Conservation (phyloP, 2,329 filamentous ascomycete species). For the Periconia macrospinosa region DNA sequence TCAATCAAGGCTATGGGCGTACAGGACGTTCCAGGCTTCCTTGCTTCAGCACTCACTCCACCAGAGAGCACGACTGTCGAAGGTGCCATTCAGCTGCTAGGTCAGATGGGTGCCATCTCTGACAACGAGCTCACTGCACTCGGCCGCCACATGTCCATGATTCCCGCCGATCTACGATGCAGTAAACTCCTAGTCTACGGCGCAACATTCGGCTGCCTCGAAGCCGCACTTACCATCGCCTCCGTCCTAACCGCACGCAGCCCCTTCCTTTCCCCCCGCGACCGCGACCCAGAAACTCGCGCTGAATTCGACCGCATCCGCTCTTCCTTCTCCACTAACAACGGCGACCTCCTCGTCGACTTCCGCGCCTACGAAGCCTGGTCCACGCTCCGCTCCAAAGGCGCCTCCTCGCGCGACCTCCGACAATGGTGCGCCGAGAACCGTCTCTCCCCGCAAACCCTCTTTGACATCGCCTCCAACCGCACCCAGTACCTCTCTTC, state of each 20-base stretch:
- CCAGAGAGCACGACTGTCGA: constrained; percentile 84
- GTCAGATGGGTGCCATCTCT: constrained; percentile 85
- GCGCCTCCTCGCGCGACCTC: constrained; percentile 61
- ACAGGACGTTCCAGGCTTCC: constrained; percentile 75
- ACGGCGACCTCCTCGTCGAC: constrained; percentile 89
- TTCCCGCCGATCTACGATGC: constrained; percentile 89
- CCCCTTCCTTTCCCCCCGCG: constrained; percentile 82
- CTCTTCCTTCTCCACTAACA: constrained; percentile 70
- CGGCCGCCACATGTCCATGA: constrained; percentile 89
- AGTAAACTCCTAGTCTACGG: constrained; percentile 96
- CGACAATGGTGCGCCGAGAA: constrained; percentile 81
- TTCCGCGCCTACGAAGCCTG: constrained; percentile 82
- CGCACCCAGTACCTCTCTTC: constrained; percentile 83
- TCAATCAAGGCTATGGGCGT: constrained; percentile 96
- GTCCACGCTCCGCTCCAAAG: constrained; percentile 65
- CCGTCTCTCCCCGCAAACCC: constrained; percentile 79
- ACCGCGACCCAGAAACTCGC: constrained; percentile 80
- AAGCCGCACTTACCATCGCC: constrained; percentile 84
- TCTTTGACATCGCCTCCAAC: constrained; percentile 87
- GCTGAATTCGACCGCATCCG: constrained; percentile 80
- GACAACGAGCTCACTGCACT: constrained; percentile 86
- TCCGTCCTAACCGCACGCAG: constrained; percentile 87
- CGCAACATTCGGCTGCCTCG: constrained; percentile 88
- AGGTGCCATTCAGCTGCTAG: constrained; percentile 76
- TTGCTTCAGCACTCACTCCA: constrained; percentile 84